phyloP scores from a whole-genome alignment of 306 rosid species.

The Canavalia gladiata region DNA sequence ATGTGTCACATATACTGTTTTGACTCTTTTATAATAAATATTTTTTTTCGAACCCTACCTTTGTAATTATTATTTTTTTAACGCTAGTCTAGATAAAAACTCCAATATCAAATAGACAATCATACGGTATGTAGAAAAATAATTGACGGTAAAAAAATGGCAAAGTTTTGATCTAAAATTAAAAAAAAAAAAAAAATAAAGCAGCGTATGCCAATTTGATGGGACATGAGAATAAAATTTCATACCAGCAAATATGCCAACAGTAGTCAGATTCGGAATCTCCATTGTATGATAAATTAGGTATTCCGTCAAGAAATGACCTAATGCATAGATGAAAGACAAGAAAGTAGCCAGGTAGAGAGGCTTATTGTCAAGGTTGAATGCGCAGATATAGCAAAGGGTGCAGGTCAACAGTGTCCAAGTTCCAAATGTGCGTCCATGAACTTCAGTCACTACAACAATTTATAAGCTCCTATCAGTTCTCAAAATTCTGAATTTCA shows the following conservation, averaged over 20 bases:
- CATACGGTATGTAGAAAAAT: background rate
- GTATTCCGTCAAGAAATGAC: slow-evolving; percentile 89
- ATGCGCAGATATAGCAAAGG: slow-evolving; percentile 90
- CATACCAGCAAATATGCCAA: slow-evolving; percentile 90
- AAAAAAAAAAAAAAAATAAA: slow-evolving; percentile 3
- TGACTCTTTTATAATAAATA: too few species aligned
- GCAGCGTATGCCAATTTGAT: slow-evolving; percentile 31
- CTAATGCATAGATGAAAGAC: slow-evolving; percentile 89
- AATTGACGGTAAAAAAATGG: background rate
- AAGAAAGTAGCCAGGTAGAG: slow-evolving; percentile 82
- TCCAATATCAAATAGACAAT: background rate
- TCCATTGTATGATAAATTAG: slow-evolving; percentile 83
- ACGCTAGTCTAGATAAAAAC: too few species aligned
- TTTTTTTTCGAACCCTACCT: too few species aligned
- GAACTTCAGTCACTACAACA: slow-evolving; percentile 88
- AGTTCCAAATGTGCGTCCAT: slow-evolving; percentile 94
- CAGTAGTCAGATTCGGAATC: slow-evolving; percentile 75
- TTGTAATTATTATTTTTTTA: too few species aligned
- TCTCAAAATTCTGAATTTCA: slow-evolving; percentile 35
- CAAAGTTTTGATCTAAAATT: background rate
- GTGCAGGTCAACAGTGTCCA: slow-evolving; percentile 97
- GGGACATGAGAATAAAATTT: slow-evolving; percentile 32
- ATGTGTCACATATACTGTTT: too few species aligned
- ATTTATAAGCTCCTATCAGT: slow-evolving; percentile 34
- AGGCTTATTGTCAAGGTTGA: slow-evolving; percentile 92